Percentiles rank a stretch among this genome's conserved stretches.
phyloP scores from a whole-genome alignment of 2,329 filamentous ascomycete species.

The Alternaria solani region DNA sequence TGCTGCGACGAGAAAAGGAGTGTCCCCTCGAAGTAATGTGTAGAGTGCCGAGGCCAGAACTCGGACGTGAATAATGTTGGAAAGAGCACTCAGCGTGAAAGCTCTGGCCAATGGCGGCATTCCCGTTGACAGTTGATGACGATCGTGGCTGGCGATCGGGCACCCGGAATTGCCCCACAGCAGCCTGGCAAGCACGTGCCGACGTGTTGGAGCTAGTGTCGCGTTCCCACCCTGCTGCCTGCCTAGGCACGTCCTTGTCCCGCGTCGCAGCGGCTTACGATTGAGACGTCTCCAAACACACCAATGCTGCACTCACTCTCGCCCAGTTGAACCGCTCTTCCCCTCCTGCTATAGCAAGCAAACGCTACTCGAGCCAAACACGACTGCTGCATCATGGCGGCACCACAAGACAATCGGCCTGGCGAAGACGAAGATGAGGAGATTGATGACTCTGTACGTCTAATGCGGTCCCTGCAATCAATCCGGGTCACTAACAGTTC shows the following conservation, averaged over 20 bases:
- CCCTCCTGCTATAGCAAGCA: neutral
- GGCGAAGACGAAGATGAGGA: constrained; percentile 72
- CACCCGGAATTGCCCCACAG: constrained; percentile 10
- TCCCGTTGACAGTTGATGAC: constrained; percentile 29
- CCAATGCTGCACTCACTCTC: neutral
- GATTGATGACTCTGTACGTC: constrained; percentile 68
- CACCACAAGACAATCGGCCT: constrained; percentile 39
- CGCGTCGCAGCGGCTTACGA: neutral
- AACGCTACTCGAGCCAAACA: neutral
- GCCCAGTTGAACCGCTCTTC: neutral
- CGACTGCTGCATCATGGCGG: constrained; percentile 36
- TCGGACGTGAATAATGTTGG: constrained; percentile 31
- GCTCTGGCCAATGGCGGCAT: constrained; percentile 37
- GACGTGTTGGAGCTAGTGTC: constrained; percentile 30
- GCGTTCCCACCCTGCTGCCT: constrained; percentile 37
- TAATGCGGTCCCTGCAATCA: neutral
- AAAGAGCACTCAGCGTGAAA: constrained; percentile 25
- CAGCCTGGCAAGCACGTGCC: constrained; percentile 24
- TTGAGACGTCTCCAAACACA: neutral
- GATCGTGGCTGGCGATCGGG: constrained; percentile 37
- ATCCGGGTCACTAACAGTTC: constrained; percentile 18
- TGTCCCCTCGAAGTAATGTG: neutral
- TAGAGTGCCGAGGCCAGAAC: constrained; percentile 28
- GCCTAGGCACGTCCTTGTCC: constrained; percentile 26
- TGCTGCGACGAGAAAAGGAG: constrained; percentile 32